Evolutionary conservation across 2,329 filamentous ascomycete genomes (phyloP).

Genomic region (Phialocephala sp.): DNA sequence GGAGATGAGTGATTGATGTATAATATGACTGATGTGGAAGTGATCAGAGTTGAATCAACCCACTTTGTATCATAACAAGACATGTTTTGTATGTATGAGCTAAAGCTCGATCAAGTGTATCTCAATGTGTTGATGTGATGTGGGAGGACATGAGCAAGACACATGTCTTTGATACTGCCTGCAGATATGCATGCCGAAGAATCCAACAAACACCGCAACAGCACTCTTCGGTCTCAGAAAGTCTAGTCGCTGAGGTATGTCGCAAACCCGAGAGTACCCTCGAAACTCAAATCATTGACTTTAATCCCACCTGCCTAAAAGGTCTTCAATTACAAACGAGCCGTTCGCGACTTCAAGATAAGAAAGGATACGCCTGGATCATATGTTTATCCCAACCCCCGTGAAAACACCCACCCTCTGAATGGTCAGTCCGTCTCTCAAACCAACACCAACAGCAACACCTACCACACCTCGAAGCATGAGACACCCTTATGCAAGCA

Average conservation of each 20-base stretch:
- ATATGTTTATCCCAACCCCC: background rate
- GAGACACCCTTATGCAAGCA: slow-evolving; percentile 2
- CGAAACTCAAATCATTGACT: background rate
- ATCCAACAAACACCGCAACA: background rate
- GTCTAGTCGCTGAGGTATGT: background rate
- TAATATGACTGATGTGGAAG: background rate
- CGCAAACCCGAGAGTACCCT: background rate
- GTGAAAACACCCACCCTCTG: background rate
- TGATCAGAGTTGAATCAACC: background rate
- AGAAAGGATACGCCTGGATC: background rate
- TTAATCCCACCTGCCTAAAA: slow-evolving; percentile 3
- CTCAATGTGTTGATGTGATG: background rate
- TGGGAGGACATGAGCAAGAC: background rate
- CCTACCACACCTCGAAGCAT: background rate
- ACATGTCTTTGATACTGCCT: background rate
- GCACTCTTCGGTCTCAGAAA: background rate
- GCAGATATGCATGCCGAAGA: background rate
- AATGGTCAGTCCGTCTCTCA: background rate
- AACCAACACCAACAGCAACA: slow-evolving; percentile 1
- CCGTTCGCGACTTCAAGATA: background rate
- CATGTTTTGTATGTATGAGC: slow-evolving; percentile 3
- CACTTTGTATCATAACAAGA: background rate
- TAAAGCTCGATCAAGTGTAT: background rate
- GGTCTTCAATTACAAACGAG: background rate
- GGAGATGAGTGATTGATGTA: background rate